Percentiles rank a stretch among this genome's conserved stretches.
phyloP scores from a whole-genome alignment of 139 green algal species.

The Chlamydomonas eustigma region DNA sequence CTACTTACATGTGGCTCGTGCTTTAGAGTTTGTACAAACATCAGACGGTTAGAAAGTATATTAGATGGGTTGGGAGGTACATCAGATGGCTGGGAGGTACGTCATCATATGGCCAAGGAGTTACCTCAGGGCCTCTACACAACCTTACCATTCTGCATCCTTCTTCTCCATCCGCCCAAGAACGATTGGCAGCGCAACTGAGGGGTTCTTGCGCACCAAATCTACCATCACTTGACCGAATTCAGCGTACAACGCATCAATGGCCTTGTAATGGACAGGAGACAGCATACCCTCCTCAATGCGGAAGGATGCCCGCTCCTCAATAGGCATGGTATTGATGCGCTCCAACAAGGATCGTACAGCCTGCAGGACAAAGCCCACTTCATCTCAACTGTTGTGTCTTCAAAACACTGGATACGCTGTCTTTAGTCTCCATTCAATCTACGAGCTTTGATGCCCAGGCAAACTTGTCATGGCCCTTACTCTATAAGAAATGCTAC shows the following conservation, averaged over 20 bases:
- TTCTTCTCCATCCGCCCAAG: slow-evolving; percentile 89
- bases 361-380: background rate
- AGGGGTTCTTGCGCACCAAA: slow-evolving; percentile 76
- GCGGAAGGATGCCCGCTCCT: background rate
- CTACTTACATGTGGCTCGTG: too few relatives aligned
- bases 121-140: too few relatives aligned
- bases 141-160: slow-evolving; percentile 80
- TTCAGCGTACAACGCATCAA: slow-evolving; percentile 65
- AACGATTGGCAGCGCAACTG: slow-evolving; percentile 81
- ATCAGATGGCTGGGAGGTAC: too few relatives aligned
- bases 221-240: slow-evolving; percentile 32
- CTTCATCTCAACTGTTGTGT: background rate
- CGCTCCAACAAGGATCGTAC: background rate
- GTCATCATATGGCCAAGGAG: too few relatives aligned
- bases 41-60: too few relatives aligned
- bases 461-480: too few relatives aligned
- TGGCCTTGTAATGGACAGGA: slow-evolving; percentile 34
- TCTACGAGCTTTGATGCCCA: too few relatives aligned
- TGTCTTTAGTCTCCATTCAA: slow-evolving; percentile 29
- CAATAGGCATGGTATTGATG: background rate
- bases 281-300: background rate
- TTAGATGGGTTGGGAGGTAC: too few relatives aligned
- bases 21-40: too few relatives aligned
- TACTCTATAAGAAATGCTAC: too few relatives aligned
- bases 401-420: background rate